These are phyloP conservation scores for Neofusicoccum cordaticola DNA, from an alignment of 2,329 filamentous ascomycete genomes.

Conservation along the genomic window DNA sequence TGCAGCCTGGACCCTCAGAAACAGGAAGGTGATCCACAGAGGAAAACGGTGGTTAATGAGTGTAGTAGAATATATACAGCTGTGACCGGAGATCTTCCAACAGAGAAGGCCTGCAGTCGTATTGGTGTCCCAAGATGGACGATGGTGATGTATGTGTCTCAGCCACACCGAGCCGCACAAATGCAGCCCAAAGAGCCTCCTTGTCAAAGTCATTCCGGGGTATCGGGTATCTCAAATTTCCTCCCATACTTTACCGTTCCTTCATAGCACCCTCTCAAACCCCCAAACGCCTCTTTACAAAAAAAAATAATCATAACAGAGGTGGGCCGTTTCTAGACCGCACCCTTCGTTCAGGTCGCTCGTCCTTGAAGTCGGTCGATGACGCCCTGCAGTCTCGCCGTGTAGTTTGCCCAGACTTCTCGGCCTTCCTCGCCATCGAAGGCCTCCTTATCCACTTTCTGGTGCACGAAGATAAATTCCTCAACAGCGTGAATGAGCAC, in stretches of 20 bases:
- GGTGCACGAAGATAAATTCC: constrained; percentile 61
- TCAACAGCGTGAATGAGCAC: constrained; percentile 57
- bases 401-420: constrained; percentile 50
- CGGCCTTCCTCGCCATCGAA: constrained; percentile 47
- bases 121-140: not conserved
- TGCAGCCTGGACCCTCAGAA: not conserved
- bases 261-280: not conserved
- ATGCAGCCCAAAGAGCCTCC: not conserved
- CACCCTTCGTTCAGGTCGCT: not conserved
- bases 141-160: not conserved
- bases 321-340: not conserved
- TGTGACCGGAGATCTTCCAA: not conserved
- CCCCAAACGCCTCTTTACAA: constrained; percentile 2
- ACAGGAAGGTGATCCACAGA: not conserved
- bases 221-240: constrained; percentile 18
- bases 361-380: constrained; percentile 42
- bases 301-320: not conserved
- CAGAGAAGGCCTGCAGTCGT: not conserved
- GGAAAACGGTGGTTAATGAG: not conserved
- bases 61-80: not conserved
- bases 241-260: not conserved
- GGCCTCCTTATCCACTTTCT: constrained; percentile 50
- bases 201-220: not conserved
- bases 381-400: constrained; percentile 53
- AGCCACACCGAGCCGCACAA: constrained; percentile 1